Base-by-base conservation (phyloP, 768 basidiomycete genomes). In the Melanogaster broomeanus region DNA sequence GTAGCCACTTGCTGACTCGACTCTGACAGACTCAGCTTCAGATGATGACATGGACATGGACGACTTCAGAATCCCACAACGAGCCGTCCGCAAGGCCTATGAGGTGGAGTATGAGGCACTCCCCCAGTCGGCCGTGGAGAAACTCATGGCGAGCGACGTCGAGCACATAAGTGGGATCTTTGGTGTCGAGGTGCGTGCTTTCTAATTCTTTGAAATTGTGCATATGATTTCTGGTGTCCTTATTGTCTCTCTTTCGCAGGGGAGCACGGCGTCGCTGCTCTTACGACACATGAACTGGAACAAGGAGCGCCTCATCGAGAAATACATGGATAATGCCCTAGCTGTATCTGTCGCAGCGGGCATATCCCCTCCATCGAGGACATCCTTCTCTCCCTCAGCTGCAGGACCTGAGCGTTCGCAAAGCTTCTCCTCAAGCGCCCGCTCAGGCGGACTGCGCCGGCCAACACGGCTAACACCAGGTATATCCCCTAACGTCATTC, bases 291-390 rank as follows among this genome's bases (percentile, higher is more conserved):
- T 88, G 77, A 76, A 79, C 49, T 99, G 97, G 97, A 98, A 98
- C 77, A 92, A 91, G 65, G 97, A 99, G 67, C 86, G 87, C 49
- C 80, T 99, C 19, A 92, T 93, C 59, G 96, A 98, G 73, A 89
- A 91, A 68, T 98, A 92, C 72, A 97, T 97, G 93, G 96, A 98
- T 61, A 90, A 93, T 53, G 82, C 91, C 1, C 76, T 83, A 18
- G 72, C 74, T 8, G 80, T 94, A 15, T 81, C 87, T 25, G 77
- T 82, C 24, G 80, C 82, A 7, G 93, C 95, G 1, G 97, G 96
- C 4, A 78, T 89, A 58, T 79, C 61, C 56, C 76, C 69, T 28
- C 57, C 65, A 31, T 61, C 62, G 27, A 70, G 52, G 34, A 44
- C 33, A 5, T 42, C 60, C 5, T 50, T 60, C 21, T 61, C 55